Percentiles rank a stretch among this genome's conserved stretches.
These are phyloP conservation scores for Solanum virginianum DNA, from an alignment of 257 asterid species.

Conservation along the genomic window DNA sequence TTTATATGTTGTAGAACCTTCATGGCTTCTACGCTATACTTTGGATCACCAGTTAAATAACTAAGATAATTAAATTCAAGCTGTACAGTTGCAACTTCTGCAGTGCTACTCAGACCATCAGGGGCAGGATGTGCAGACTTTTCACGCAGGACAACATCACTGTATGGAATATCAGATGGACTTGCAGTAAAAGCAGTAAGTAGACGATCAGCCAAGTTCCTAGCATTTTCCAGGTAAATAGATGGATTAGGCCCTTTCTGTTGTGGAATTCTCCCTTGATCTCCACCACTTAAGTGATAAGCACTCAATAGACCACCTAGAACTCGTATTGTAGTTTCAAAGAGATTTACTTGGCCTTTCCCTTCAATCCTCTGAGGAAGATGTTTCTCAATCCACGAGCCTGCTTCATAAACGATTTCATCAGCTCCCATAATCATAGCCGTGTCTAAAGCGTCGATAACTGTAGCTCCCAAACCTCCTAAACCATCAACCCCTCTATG, in stretches of 20 bases:
- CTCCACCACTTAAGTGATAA: constrained; percentile 75
- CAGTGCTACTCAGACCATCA: constrained; percentile 92
- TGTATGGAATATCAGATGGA: constrained; percentile 70
- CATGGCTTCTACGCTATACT: constrained; percentile 74
- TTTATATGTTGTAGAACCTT: constrained; percentile 80
- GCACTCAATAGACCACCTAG: constrained; percentile 97
- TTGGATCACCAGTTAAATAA: constrained; percentile 66
- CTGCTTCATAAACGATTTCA: constrained; percentile 69
- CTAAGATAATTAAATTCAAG: constrained; percentile 94
- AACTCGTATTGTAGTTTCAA: constrained; percentile 88
- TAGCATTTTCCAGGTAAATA: constrained; percentile 82
- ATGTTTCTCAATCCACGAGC: constrained; percentile 76
- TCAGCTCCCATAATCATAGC: constrained; percentile 91
- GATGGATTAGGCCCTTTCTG: constrained; percentile 56
- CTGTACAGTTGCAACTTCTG: constrained; percentile 85
- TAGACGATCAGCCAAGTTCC: constrained; percentile 74
- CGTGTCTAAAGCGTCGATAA: constrained; percentile 90
- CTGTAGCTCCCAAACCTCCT: constrained; percentile 95
- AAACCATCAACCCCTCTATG: constrained; percentile 65
- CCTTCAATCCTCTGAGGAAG: constrained; percentile 54
- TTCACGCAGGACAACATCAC: constrained; percentile 69
- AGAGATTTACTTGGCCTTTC: constrained; percentile 84
- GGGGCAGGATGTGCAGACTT: constrained; percentile 86
- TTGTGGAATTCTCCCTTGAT: constrained; percentile 29
- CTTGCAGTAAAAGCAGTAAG: constrained; percentile 81